Conservation (phyloP, 2,329 filamentous ascomycete genomes). For the Gaeumannomyces tritici region DNA sequence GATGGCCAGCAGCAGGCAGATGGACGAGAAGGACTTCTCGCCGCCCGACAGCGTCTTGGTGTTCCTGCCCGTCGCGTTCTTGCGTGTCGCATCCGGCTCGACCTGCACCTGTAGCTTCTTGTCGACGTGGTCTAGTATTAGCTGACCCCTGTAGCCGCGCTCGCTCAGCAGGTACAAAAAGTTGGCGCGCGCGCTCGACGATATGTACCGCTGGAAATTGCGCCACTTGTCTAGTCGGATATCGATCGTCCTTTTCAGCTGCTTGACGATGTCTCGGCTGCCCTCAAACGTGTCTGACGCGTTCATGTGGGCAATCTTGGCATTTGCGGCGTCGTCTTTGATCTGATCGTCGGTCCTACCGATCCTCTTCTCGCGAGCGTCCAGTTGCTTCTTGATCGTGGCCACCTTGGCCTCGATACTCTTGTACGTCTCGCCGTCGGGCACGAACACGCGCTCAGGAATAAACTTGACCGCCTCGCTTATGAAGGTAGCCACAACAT, state of each 20-base stretch:
- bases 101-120: conserved; percentile 71
- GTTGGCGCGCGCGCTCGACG: conserved; percentile 71
- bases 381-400: conserved; percentile 48
- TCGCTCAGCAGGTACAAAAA: conserved; percentile 87
- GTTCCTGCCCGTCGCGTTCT: conserved; percentile 61
- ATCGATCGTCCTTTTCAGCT: conserved; percentile 50
- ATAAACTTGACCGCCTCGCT: conserved; percentile 44
- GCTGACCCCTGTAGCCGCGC: conserved; percentile 74
- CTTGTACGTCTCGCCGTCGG: conserved; percentile 51
- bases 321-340: conserved; percentile 32
- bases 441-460: conserved; percentile 48
- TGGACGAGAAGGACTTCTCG: conserved; percentile 96
- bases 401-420: conserved; percentile 46
- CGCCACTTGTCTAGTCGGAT: conserved; percentile 69
- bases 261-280: conserved; percentile 27
- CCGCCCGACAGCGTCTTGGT: conserved; percentile 92
- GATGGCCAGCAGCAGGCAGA: conserved; percentile 82
- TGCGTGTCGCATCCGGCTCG: conserved; percentile 60
- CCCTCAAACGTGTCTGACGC: conserved; percentile 33
- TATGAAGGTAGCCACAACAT: conserved; percentile 42
- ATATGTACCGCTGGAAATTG: conserved; percentile 75
- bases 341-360: conserved; percentile 60
- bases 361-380: conserved; percentile 42
- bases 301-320: conserved; percentile 27
- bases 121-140: conserved; percentile 68